Conservation (phyloP, 495 filamentous ascomycete species). For the Viridothelium virens region DNA sequence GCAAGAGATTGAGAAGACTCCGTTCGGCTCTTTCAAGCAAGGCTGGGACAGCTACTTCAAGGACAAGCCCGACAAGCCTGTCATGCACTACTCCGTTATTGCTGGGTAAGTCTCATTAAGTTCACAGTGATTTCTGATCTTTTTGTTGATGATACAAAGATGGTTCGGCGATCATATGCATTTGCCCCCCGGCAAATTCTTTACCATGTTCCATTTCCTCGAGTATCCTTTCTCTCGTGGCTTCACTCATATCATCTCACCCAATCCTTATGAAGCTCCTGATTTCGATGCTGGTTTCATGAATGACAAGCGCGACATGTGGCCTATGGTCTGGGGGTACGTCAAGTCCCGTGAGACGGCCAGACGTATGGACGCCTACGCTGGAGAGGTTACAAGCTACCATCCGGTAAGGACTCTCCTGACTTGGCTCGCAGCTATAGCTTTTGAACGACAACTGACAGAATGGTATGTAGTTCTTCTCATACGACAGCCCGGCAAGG, state of each 20-base stretch:
- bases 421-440: neutral
- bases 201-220: slow-evolving; percentile 82
- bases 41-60: slow-evolving; percentile 81
- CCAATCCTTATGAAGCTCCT: slow-evolving; percentile 63
- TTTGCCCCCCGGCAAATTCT: slow-evolving; percentile 67
- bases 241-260: slow-evolving; percentile 59
- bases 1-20: slow-evolving; percentile 48
- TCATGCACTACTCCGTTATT: slow-evolving; percentile 57
- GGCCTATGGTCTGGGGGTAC: slow-evolving; percentile 77
- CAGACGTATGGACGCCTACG: slow-evolving; percentile 67
- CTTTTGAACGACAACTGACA: neutral
- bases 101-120: slow-evolving; percentile 21
- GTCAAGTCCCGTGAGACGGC: slow-evolving; percentile 81
- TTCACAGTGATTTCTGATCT: slow-evolving; percentile 1
- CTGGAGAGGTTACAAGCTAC: slow-evolving; percentile 65
- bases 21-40: slow-evolving; percentile 52
- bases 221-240: slow-evolving; percentile 79
- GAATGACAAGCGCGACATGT: slow-evolving; percentile 79
- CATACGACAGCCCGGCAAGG: slow-evolving; percentile 57
- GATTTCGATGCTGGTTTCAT: slow-evolving; percentile 83
- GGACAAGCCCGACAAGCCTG: slow-evolving; percentile 76
- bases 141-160: neutral
- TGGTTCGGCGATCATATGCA: slow-evolving; percentile 31
- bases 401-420: slow-evolving; percentile 30
- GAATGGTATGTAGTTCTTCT: slow-evolving; percentile 48